Evolutionary conservation across 768 basidiomycete species (phyloP).

Genomic region (Lactarius hengduanensis): DNA sequence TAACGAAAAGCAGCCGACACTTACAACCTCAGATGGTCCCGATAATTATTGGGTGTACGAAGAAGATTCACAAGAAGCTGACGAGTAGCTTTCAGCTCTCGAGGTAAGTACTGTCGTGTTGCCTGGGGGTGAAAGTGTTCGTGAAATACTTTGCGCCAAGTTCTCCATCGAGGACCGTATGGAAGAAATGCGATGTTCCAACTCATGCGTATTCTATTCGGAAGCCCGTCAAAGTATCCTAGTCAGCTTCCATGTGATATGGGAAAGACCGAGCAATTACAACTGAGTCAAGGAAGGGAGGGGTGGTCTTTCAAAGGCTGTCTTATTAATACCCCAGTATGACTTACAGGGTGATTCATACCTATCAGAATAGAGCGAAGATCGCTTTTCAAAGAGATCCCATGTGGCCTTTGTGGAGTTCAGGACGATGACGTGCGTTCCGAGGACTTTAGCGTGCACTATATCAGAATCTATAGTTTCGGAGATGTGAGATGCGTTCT

Average conservation of each 20-base stretch:
- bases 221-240: too few relatives aligned
- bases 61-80: constrained; percentile 9
- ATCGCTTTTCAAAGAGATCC: constrained; percentile 10
- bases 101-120: constrained; percentile 4
- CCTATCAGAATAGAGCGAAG: constrained; percentile 19
- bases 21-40: constrained; percentile 11
- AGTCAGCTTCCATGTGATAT: too few relatives aligned
- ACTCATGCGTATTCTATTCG: too few relatives aligned
- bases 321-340: not conserved
- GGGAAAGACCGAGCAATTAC: too few relatives aligned
- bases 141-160: constrained; percentile 18
- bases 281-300: too few relatives aligned
- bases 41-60: constrained; percentile 3
- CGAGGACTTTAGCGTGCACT: constrained; percentile 8
- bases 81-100: constrained; percentile 1
- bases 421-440: constrained; percentile 13
- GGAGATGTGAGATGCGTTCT: not conserved
- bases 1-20: not conserved
- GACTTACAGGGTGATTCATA: not conserved
- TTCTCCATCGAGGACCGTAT: constrained; percentile 13
- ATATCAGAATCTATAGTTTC: constrained; percentile 4
- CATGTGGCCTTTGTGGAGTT: constrained; percentile 16
- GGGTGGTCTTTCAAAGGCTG: too few relatives aligned
- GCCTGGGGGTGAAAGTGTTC: constrained; percentile 11
- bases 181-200: not conserved